These are phyloP conservation scores for Wickerhamomyces hampshirensis DNA, from an alignment of 805 yeast genomes.

Conservation along the genomic window DNA sequence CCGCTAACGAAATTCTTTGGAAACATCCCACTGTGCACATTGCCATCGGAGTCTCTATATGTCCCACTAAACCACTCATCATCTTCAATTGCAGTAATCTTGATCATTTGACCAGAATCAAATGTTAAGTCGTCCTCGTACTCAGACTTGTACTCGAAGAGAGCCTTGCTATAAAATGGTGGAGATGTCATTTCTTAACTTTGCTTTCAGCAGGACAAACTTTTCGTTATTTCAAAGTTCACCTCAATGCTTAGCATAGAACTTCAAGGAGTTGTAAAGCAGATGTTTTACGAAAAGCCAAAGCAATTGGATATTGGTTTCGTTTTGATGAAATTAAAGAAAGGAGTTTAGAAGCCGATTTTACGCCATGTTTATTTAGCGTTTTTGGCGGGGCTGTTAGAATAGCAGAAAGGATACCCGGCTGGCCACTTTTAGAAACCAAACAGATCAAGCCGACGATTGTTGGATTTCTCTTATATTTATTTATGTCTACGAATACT, in stretches of 20 bases:
- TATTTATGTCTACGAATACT: too few relatives aligned
- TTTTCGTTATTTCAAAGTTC: too few relatives aligned
- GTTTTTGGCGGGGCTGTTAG: too few relatives aligned
- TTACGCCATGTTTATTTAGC: not conserved
- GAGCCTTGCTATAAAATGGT: constrained; percentile 68
- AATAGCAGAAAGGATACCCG: too few relatives aligned
- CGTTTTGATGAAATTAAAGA: not conserved
- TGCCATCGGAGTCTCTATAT: constrained; percentile 41
- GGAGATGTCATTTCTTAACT: too few relatives aligned
- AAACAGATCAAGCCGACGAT: too few relatives aligned
- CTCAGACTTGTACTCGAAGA: constrained; percentile 62
- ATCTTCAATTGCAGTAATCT: constrained; percentile 78
- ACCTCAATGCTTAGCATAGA: too few relatives aligned
- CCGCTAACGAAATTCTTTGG: constrained; percentile 75
- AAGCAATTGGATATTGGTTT: not conserved
- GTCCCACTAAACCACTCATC: constrained; percentile 88
- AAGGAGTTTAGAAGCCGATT: not conserved
- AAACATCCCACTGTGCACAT: constrained; percentile 63
- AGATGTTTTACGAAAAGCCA: too few relatives aligned
- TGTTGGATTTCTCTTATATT: too few relatives aligned
- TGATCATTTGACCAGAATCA: constrained; percentile 58
- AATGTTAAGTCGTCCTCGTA: constrained; percentile 84
- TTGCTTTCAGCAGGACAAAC: too few relatives aligned
- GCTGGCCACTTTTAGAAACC: too few relatives aligned
- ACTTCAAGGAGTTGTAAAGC: too few relatives aligned